These are phyloP conservation scores for Metarhizium guizhouense DNA, from an alignment of 2,329 filamentous ascomycete genomes.

Conservation along the genomic window DNA sequence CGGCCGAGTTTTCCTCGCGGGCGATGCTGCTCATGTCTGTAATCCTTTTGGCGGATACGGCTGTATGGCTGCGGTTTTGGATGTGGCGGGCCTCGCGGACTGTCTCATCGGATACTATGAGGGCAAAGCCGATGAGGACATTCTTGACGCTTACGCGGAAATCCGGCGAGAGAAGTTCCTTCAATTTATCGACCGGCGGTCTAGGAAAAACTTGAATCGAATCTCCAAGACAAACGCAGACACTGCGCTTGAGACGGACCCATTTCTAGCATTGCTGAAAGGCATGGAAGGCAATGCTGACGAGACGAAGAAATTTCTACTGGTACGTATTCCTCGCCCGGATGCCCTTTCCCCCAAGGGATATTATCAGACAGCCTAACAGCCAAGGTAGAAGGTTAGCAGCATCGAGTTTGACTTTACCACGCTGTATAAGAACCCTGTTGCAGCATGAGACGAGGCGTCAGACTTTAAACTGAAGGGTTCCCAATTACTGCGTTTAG, in stretches of 20 bases:
- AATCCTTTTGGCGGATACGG: conserved; percentile 44
- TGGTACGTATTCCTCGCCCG: not conserved
- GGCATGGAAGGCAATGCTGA: conserved; percentile 5
- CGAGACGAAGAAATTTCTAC: conserved; percentile 5
- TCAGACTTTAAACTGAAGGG: not conserved
- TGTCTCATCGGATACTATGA: conserved; percentile 32
- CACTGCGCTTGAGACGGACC: conserved; percentile 1
- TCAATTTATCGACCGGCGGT: conserved; percentile 6
- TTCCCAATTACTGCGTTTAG: too few relatives aligned
- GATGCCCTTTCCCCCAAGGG: not conserved
- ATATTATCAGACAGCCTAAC: not conserved
- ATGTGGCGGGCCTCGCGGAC: conserved; percentile 38
- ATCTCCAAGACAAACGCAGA: conserved; percentile 1
- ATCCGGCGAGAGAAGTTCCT: conserved; percentile 27
- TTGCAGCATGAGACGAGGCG: not conserved
- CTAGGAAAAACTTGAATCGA: conserved; percentile 6
- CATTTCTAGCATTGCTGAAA: conserved; percentile 6
- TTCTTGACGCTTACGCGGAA: conserved; percentile 30
- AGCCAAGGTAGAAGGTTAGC: conserved; percentile 4
- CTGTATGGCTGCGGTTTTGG: conserved; percentile 37
- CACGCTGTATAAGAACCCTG: not conserved
- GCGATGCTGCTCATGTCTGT: conserved; percentile 44
- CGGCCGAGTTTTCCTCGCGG: conserved; percentile 37
- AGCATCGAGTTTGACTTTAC: conserved; percentile 10
- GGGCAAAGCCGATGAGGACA: conserved; percentile 26